Conservation (phyloP, 2,329 filamentous ascomycete species). For the Drechslera avenae region DNA sequence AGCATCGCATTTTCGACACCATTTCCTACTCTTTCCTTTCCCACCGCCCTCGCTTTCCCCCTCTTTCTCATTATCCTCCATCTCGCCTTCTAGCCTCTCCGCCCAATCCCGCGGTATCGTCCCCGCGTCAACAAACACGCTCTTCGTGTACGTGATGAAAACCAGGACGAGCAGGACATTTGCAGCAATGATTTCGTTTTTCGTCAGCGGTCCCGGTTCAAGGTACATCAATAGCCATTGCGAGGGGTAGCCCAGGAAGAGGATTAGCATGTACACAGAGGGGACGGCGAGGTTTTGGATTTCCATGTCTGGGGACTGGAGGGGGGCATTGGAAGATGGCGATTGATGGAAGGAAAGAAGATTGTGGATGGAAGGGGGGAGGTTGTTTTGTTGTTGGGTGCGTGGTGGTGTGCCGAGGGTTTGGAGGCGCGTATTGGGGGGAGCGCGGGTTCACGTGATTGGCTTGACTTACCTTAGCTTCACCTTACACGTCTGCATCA, state of each 20-base stretch:
- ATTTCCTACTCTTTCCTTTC: conserved; percentile 52
- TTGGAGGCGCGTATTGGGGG: background rate
- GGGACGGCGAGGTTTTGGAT: conserved; percentile 65
- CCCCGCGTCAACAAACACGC: conserved; percentile 65
- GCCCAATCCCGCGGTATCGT: conserved; percentile 51
- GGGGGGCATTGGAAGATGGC: background rate
- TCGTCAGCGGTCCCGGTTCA: conserved; percentile 64
- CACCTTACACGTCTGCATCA: background rate
- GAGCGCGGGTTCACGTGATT: too few relatives aligned
- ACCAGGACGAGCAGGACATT: conserved; percentile 69
- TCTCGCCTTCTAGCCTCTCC: conserved; percentile 3
- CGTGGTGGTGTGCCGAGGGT: conserved; percentile 1
- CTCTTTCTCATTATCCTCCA: background rate
- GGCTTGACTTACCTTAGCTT: too few relatives aligned
- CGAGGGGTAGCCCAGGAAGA: conserved; percentile 72
- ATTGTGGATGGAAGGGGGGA: too few relatives aligned
- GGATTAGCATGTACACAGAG: conserved; percentile 67
- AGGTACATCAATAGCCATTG: conserved; percentile 70
- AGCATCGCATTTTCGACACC: conserved; percentile 77
- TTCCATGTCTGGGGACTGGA: conserved; percentile 22
- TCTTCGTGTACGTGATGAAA: conserved; percentile 71
- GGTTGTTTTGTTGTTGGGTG: background rate
- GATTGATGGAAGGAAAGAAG: conserved; percentile 1
- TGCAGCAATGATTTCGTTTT: conserved; percentile 64
- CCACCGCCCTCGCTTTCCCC: background rate